Evolutionary conservation across 192 early-diverging fungal genomes (phyloP).

Genomic region (Chytriomyces confervae): DNA sequence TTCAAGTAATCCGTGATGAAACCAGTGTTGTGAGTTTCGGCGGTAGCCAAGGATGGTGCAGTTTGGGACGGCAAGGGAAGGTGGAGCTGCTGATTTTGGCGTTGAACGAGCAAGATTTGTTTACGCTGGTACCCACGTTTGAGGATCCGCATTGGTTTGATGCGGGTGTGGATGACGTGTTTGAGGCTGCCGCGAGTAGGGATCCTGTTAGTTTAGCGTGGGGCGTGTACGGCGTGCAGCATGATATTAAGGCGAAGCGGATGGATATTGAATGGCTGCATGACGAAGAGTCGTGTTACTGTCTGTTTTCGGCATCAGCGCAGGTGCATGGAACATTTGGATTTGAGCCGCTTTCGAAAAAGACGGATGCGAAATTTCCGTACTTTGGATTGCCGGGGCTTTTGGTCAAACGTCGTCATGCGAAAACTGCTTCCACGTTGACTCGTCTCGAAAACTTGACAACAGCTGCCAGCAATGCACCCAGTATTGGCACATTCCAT

Average conservation of each 20-base stretch:
- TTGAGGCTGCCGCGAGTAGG: not conserved
- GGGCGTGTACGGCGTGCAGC: constrained; percentile 36
- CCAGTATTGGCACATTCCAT: constrained; percentile 3
- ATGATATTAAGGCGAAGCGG: constrained; percentile 2
- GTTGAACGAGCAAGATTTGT: constrained; percentile 40
- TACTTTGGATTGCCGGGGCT: constrained; percentile 28
- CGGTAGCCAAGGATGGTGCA: constrained; percentile 41
- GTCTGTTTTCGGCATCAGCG: constrained; percentile 32
- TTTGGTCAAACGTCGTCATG: not conserved
- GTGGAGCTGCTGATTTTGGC: constrained; percentile 37
- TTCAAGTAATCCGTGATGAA: constrained; percentile 20
- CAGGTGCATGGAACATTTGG: constrained; percentile 9
- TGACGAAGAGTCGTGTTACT: constrained; percentile 52
- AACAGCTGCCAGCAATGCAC: not conserved
- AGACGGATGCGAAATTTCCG: not conserved
- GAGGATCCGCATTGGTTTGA: constrained; percentile 49
- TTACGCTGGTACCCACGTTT: constrained; percentile 60
- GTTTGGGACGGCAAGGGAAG: constrained; percentile 9
- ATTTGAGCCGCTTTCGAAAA: constrained; percentile 1
- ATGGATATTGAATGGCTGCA: constrained; percentile 31
- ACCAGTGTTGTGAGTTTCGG: constrained; percentile 45
- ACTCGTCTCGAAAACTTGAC: not conserved
- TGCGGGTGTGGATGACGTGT: not conserved
- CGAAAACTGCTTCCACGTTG: not conserved
- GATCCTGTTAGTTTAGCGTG: constrained; percentile 40